A percentile compares a stretch with the other conserved stretches of the same genome.
Evolutionary conservation across 2,329 filamentous ascomycete genomes (phyloP).

Genomic region (Hypoxylon sp.): DNA sequence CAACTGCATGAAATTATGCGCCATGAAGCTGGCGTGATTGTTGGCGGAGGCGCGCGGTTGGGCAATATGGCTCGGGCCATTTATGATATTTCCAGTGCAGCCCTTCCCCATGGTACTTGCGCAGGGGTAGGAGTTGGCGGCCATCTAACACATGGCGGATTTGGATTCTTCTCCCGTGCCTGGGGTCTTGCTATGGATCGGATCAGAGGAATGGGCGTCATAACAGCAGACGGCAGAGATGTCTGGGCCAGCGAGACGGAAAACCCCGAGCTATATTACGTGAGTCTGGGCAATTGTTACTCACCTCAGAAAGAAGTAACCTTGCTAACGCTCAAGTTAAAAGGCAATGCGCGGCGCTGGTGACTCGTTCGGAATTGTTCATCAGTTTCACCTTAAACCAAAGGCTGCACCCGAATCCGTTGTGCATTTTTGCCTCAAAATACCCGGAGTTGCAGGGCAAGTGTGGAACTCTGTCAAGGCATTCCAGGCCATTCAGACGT

Average conservation of each 20-base stretch:
- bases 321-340: slow-evolving; percentile 5
- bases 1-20: slow-evolving; percentile 45
- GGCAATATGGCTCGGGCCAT: slow-evolving; percentile 57
- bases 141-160: slow-evolving; percentile 61
- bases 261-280: slow-evolving; percentile 47
- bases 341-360: slow-evolving; percentile 57
- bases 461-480: slow-evolving; percentile 38
- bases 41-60: slow-evolving; percentile 57
- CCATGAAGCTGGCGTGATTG: slow-evolving; percentile 45
- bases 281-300: slow-evolving; percentile 33
- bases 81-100: slow-evolving; percentile 52
- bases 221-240: slow-evolving; percentile 52
- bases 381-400: slow-evolving; percentile 53
- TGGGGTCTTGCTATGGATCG: slow-evolving; percentile 65
- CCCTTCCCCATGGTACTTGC: slow-evolving; percentile 59
- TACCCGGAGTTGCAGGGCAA: slow-evolving; percentile 31
- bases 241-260: slow-evolving; percentile 32
- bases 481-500: slow-evolving; percentile 47
- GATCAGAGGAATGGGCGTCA: slow-evolving; percentile 60
- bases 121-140: slow-evolving; percentile 60
- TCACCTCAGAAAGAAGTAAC: background rate
- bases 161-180: slow-evolving; percentile 57
- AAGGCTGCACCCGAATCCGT: slow-evolving; percentile 50
- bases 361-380: slow-evolving; percentile 55
- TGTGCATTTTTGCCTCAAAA: slow-evolving; percentile 51